Conservation (phyloP, 1,284 basidiomycete genomes). For the Caloboletus firmus region DNA sequence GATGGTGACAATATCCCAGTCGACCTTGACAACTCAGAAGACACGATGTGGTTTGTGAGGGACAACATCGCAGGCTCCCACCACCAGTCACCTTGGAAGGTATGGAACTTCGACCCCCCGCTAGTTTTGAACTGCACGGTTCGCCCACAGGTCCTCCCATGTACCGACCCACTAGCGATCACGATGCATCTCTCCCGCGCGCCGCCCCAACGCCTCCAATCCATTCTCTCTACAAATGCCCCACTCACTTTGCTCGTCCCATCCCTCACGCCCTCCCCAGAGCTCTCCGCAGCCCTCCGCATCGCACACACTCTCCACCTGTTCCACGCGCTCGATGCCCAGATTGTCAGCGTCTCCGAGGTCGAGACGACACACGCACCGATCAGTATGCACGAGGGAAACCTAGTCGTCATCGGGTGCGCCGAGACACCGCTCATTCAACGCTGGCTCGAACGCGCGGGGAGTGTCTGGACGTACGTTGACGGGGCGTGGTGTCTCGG, state of each 20-base stretch:
- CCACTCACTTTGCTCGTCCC: slow-evolving; percentile 60
- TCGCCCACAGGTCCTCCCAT: slow-evolving; percentile 5
- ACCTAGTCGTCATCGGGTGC: slow-evolving; percentile 57
- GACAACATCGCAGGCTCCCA: neutral
- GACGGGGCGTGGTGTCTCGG: slow-evolving; percentile 23
- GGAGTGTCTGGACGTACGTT: slow-evolving; percentile 17
- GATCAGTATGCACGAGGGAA: slow-evolving; percentile 39
- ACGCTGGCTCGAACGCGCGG: slow-evolving; percentile 29
- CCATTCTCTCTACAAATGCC: slow-evolving; percentile 53
- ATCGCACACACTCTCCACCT: slow-evolving; percentile 66
- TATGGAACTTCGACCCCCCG: slow-evolving; percentile 1
- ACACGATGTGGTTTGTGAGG: slow-evolving; percentile 15
- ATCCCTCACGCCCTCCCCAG: slow-evolving; percentile 40
- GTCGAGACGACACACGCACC: slow-evolving; percentile 1
- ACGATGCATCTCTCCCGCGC: neutral
- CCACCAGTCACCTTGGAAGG: slow-evolving; percentile 23
- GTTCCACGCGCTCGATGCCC: slow-evolving; percentile 69
- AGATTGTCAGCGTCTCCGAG: slow-evolving; percentile 53
- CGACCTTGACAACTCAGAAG: neutral
- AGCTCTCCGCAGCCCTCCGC: slow-evolving; percentile 49
- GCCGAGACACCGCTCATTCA: slow-evolving; percentile 34
- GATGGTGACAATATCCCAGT: slow-evolving; percentile 13
- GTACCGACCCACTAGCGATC: neutral
- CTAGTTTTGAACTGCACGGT: neutral
- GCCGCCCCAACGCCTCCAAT: slow-evolving; percentile 53